Conservation (phyloP, 345 rosid genomes). For the Crucihimalaya himalaica region DNA sequence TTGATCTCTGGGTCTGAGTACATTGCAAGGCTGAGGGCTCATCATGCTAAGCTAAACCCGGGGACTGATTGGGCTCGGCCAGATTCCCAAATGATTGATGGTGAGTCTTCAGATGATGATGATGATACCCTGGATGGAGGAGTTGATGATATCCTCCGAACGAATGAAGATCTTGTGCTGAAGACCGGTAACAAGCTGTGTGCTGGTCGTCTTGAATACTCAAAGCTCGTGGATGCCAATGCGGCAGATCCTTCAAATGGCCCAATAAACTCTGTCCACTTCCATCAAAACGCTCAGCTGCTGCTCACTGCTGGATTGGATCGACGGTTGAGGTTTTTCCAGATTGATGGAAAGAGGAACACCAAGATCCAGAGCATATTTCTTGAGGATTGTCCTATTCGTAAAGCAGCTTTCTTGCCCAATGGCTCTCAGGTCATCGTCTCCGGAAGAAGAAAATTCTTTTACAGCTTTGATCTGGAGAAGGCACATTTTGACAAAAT, state of each 20-base stretch:
- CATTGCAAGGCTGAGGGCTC: conserved; percentile 78
- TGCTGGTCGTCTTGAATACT: conserved; percentile 80
- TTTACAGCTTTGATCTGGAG: conserved; percentile 86
- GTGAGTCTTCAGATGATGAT: conserved; percentile 42
- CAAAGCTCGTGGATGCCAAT: conserved; percentile 84
- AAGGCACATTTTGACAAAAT: conserved; percentile 76
- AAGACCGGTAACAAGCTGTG: conserved; percentile 56
- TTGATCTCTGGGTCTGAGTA: conserved; percentile 72
- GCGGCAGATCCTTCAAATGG: conserved; percentile 70
- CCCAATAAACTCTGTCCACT: conserved; percentile 79
- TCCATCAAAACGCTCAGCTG: conserved; percentile 85
- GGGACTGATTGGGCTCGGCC: conserved; percentile 87
- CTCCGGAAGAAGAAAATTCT: conserved; percentile 89
- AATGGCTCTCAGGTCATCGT: conserved; percentile 91
- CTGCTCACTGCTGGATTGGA: conserved; percentile 84
- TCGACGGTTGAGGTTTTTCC: conserved; percentile 70
- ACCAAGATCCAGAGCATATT: conserved; percentile 82
- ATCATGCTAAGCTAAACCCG: conserved; percentile 79
- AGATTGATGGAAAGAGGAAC: conserved; percentile 93
- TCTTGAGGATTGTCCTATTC: conserved; percentile 82
- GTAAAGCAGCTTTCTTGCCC: conserved; percentile 80
- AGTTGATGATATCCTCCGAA: conserved; percentile 65
- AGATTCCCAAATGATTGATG: conserved; percentile 37
- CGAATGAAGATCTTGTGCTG: conserved; percentile 78
- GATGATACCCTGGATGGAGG: conserved; percentile 40